A percentile compares a stretch with the other conserved stretches of the same genome.
phyloP scores from a whole-genome alignment of 257 asterid species.

The Ballota nigra region DNA sequence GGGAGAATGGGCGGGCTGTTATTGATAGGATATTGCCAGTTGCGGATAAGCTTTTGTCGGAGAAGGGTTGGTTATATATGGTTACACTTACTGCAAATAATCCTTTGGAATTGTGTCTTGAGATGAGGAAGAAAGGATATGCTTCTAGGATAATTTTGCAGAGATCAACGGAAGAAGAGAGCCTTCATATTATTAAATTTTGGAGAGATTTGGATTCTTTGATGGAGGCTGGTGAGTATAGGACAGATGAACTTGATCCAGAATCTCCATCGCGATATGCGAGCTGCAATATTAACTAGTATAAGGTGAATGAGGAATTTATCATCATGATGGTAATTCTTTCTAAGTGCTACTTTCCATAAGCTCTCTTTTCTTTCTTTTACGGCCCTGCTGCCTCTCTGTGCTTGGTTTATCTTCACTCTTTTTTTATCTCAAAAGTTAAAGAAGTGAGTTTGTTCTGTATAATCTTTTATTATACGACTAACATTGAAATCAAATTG shows the following conservation, averaged over 20 bases:
- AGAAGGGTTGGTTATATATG: conserved; percentile 85
- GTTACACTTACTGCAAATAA: conserved; percentile 67
- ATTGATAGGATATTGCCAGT: conserved; percentile 84
- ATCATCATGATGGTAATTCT: conserved; percentile 21
- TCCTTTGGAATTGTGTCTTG: conserved; percentile 69
- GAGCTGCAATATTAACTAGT: conserved; percentile 21
- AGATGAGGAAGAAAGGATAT: conserved; percentile 81
- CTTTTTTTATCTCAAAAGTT: not conserved
- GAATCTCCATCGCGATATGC: conserved; percentile 30
- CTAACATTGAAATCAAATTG: not conserved
- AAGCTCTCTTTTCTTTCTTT: not conserved
- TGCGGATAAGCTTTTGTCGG: conserved; percentile 75
- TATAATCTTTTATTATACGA: too few relatives aligned
- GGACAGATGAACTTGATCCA: conserved; percentile 11
- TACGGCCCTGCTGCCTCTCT: not conserved
- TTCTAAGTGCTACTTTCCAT: not conserved
- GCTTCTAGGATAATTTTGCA: conserved; percentile 72
- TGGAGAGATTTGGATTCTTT: conserved; percentile 65
- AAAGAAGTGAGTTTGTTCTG: not conserved
- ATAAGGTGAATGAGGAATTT: not conserved
- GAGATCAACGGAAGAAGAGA: conserved; percentile 95
- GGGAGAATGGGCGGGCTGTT: conserved; percentile 78
- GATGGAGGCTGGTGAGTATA: conserved; percentile 44
- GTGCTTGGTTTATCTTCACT: not conserved
- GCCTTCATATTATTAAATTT: conserved; percentile 77